Evolutionary conservation across 2,329 filamentous ascomycete genomes (phyloP), one percentile per base, ranked within the genome.

Genomic region (Pleoardoris graminearum): DNA sequence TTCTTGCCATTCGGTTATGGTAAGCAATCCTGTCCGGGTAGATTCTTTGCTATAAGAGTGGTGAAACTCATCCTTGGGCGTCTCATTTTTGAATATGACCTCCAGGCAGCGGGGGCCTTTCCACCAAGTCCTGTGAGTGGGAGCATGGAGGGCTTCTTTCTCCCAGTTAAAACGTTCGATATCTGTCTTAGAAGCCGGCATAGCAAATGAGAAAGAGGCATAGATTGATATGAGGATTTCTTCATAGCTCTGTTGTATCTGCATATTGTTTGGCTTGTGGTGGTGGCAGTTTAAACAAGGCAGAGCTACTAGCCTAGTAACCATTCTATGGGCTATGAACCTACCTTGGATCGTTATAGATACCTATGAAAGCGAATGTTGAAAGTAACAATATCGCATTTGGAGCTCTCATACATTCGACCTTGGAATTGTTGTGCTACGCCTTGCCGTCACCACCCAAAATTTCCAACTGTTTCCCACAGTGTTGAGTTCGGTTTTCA

Each of bases 21-120:
- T 7, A 50, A 51, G 42, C 52, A 54, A 29, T 27, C 37, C 0
- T 55, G 48, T 23, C 43, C 53, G 6, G 53, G 53, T 4, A 30
- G 44, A 17, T 52, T 52, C 23, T 49, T 49, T 22, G 49, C 53
- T 4, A 11, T 49, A 6, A 44, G 44, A 23, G 38, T 49, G n/a
- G 23, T 52, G 16, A 55, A 55, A 25, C 32, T 55, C 11, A 55
- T 55, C 12, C 33, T 55, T n/a, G 44, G 39, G 44, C 5, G 44
- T 12, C 30, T 52, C 2, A 41, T 52, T 2, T 22, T 36, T 33
- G 42, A 55, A 19, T 54, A 54, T 23, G 44, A 51, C 7, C 47
- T 58, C 35, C 29, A 52, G 39, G 8, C 12, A 22, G 45, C 41
- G 7, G 49, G 35, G n/a, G n/a, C 17, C 14, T 38, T 37, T 2